Conservation (phyloP, 2,329 filamentous ascomycete species). For the Colletotrichum tanaceti region DNA sequence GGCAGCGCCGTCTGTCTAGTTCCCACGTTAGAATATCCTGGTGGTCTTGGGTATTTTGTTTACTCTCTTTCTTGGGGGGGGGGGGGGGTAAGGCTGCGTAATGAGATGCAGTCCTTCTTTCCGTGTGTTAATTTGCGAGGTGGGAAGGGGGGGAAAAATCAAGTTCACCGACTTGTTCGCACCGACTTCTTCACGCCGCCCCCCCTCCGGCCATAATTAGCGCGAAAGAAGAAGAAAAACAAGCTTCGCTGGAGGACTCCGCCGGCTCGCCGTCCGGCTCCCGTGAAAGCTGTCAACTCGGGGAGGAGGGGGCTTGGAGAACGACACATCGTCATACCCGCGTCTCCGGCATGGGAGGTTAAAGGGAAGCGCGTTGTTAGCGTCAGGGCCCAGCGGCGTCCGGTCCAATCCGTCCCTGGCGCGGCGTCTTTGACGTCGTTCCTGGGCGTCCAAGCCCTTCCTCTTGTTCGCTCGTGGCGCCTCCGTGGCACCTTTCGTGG, state of each 20-base stretch:
- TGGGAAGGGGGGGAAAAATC: neutral
- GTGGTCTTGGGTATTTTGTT: too few species aligned
- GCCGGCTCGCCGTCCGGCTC: neutral
- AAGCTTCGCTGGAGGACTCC: slow-evolving; percentile 16
- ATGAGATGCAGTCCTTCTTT: neutral
- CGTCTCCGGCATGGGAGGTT: neutral
- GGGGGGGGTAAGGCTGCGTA: neutral
- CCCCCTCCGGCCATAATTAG: too few species aligned
- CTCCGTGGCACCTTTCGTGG: neutral
- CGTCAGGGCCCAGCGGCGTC: neutral
- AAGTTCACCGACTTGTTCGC: neutral
- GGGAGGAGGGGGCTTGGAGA: too few species aligned
- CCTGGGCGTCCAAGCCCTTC: neutral
- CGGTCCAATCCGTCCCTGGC: neutral
- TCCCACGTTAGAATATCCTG: neutral
- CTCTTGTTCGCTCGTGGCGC: neutral
- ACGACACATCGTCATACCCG: neutral
- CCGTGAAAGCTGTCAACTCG: neutral
- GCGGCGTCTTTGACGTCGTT: neutral
- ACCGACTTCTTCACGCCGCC: too few species aligned
- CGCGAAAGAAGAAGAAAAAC: neutral
- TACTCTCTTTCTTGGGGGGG: too few species aligned
- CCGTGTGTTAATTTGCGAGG: neutral
- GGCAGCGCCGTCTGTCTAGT: slow-evolving; percentile 25
- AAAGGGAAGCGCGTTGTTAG: neutral